Base-by-base conservation (phyloP, 345 rosid genomes). In the Carallia pectinifolia region DNA sequence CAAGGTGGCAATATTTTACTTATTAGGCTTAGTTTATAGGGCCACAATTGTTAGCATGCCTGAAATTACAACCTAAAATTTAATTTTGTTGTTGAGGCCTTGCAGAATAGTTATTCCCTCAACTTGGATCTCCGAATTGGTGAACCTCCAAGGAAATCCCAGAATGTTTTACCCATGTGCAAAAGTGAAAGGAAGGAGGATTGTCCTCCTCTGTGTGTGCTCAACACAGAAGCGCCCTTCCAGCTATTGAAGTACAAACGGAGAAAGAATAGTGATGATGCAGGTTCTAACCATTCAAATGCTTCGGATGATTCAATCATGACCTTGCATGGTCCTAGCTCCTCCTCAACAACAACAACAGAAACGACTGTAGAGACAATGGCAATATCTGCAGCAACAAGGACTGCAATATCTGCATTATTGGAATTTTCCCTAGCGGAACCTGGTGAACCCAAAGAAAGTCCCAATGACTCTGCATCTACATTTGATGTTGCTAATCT, bases 361-460 rank as follows among this genome's bases (percentile, higher is more conserved):
- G 87, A 83, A 19, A 73, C 87, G 4, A 68, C 68, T 10, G 77
- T 71, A 53, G 54, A 70, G 37, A 72, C 82, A 39, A 71, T 75
- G 62, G 47, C 80, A 30, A 74, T 82, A 68, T 64, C 82, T 61
- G 77, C 84, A 34, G 90, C 88, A 27, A 85, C 90, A 50, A 84
- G 88, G 5, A 84, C 84, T 0, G 89, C 92, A 33, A 64, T 90
- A 65, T 91, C 98, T 66, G 89, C 98, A 7, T 74, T 94, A 71
- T 71, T 94, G 71, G 97, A 91, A 74, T 89, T 91, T 71, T 87
- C 91, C n/a, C 85, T 88, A 13, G 83, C 84, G 92, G 90, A 87
- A 61, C 73, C 90, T 7, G 55, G 80, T 37, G 85, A 84, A 58
- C 74, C 67, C 7, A 84, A 77, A 79, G 84, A 82, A 69, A 73